Base-by-base conservation (phyloP, 352 stramenopile genomes). In the Pythium chondricola region DNA sequence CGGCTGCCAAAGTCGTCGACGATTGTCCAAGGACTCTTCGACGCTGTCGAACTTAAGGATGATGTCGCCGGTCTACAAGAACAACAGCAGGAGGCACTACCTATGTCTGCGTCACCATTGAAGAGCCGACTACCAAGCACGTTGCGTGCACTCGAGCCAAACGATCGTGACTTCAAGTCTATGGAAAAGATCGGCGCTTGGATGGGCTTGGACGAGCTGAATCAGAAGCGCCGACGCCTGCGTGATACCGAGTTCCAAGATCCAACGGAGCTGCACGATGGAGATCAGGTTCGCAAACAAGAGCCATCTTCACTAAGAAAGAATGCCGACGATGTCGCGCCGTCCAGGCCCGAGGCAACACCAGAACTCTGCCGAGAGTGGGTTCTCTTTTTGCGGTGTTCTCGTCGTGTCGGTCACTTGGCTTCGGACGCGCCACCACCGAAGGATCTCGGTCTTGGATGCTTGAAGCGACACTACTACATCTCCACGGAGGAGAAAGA, bases 381-480 rank as follows among this genome's bases (percentile, higher is more conserved):
- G 81, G 71, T 89, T 0, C 37, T 89, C 1, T 85, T 92, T 21
- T 46, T 73, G 37, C 57, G 57, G 2, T 92, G 81, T 43, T 77
- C 67, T 4, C 69, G 53, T 21, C 44, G 43, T 35, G 32, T 52
- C 18, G 20, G 49, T 17, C 42, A 56, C 1, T 25, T 31, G 16
- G 29, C 31, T 6, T 52, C 21, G 13, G 53, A 53, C 2, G 36
- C 39, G 22, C 43, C 38, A 3, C 43, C 38, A 3, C 48, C 32
- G 21, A 55, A 53, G 13, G 59, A 61, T 6, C 46, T 66, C 33
- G 70, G 71, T 2, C 56, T 86, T 2, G 77, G 68, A 0, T 92
- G 81, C 41, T 55, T 83, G 7, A 76, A 80, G 46, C 75, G 81
- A 0, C 81, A 89, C 30, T 86, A 88, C 56, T 89, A 83, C 42